These are phyloP conservation scores for Blastobotrys capitulatus DNA, from an alignment of 1,139 yeast species.

Conservation along the genomic window DNA sequence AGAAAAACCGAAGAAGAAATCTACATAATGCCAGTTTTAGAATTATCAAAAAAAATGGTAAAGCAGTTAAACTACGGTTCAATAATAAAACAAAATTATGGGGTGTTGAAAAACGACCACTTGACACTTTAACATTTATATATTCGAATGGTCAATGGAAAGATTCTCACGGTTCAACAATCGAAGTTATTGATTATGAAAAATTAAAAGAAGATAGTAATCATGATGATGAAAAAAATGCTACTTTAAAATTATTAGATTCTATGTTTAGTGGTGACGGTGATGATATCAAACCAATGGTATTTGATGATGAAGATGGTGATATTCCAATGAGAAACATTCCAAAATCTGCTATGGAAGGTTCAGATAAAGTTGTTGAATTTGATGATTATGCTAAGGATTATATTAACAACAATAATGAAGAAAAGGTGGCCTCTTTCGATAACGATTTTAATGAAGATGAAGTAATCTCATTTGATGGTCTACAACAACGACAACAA, in stretches of 20 bases:
- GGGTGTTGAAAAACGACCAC: constrained; percentile 73
- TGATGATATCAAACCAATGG: constrained; percentile 56
- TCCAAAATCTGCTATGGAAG: background rate
- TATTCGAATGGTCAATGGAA: constrained; percentile 71
- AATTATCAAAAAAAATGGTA: constrained; percentile 46
- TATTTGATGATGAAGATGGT: constrained; percentile 27
- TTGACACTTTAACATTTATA: constrained; percentile 56
- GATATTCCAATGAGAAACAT: constrained; percentile 26
- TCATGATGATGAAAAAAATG: constrained; percentile 21
- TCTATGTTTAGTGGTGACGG: constrained; percentile 28
- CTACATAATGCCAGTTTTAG: constrained; percentile 59
- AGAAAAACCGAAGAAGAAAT: constrained; percentile 50
- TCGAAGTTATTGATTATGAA: constrained; percentile 42
- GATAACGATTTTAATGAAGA: constrained; percentile 19
- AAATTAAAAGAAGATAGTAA: constrained; percentile 14
- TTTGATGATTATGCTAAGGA: constrained; percentile 32
- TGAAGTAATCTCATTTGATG: too few species aligned
- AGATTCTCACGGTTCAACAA: constrained; percentile 74
- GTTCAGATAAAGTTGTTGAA: background rate
- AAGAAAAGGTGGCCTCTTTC: constrained; percentile 7
- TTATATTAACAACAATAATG: constrained; percentile 35
- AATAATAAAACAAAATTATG: constrained; percentile 73
- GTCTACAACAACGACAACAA: background rate
- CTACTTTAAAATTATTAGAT: constrained; percentile 23
- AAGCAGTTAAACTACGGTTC: constrained; percentile 42